phyloP scores from a whole-genome alignment of 768 basidiomycete species.

The Mycena belliarum region DNA sequence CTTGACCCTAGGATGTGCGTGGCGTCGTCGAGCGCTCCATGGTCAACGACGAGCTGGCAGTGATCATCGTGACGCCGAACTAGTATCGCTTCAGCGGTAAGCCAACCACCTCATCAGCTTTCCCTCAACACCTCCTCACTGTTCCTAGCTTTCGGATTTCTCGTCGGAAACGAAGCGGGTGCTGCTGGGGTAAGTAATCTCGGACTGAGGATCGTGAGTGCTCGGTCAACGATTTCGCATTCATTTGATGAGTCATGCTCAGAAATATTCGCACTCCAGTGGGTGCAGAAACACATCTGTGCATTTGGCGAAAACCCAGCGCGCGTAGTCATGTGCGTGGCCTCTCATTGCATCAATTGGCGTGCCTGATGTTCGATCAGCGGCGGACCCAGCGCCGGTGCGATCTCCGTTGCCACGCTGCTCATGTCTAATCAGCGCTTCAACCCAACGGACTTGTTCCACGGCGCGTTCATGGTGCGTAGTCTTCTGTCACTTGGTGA shows the following conservation, averaged over 20 bases:
- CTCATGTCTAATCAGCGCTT: constrained; percentile 15
- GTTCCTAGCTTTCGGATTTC: constrained; percentile 38
- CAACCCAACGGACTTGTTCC: neutral
- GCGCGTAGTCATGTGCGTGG: constrained; percentile 1
- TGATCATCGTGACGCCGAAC: neutral
- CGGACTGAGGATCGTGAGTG: constrained; percentile 52
- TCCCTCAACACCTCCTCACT: neutral
- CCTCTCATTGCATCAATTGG: neutral
- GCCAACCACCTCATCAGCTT: too few relatives aligned
- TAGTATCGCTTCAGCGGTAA: constrained; percentile 1
- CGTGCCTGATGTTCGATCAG: neutral
- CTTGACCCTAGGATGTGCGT: neutral
- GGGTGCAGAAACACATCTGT: constrained; percentile 8
- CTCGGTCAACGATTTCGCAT: neutral
- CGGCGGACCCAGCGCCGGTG: constrained; percentile 10
- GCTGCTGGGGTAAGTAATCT: constrained; percentile 45
- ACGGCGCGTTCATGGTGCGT: constrained; percentile 18
- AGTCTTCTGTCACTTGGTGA: too few relatives aligned
- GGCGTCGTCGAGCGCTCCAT: neutral
- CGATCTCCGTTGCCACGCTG: constrained; percentile 1
- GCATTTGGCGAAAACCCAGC: constrained; percentile 8
- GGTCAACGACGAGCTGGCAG: neutral
- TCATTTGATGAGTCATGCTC: too few relatives aligned
- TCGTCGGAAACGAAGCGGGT: constrained; percentile 41
- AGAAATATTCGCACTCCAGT: constrained; percentile 17